Conservation (phyloP, 495 filamentous ascomycete genomes). For the Penicillium longicatenatum region DNA sequence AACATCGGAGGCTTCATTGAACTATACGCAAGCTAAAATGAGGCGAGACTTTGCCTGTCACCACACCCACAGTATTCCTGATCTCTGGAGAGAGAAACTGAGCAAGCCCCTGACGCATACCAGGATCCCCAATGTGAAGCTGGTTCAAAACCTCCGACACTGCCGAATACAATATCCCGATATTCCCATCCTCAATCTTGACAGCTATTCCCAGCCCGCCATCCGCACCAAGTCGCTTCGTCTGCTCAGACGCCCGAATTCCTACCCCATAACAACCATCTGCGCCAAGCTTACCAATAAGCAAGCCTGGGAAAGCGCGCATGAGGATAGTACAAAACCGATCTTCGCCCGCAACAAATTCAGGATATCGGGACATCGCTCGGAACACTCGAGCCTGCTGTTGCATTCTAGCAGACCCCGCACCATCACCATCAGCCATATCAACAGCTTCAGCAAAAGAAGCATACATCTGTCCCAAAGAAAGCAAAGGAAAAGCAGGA, state of each 20-base stretch:
- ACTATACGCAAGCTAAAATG: constrained; percentile 20
- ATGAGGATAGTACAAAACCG: constrained; percentile 44
- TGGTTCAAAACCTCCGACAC: constrained; percentile 41
- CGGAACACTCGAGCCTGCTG: constrained; percentile 29
- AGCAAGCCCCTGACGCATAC: constrained; percentile 21
- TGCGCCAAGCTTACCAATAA: constrained; percentile 43
- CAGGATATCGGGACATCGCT: constrained; percentile 37
- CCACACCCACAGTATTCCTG: constrained; percentile 36
- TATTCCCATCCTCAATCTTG: constrained; percentile 45
- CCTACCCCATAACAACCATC: constrained; percentile 44
- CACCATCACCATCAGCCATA: neutral
- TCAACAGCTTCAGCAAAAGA: constrained; percentile 28
- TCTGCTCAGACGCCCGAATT: constrained; percentile 32
- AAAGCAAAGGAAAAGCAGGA: constrained; percentile 32
- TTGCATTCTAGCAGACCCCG: neutral
- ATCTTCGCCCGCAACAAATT: constrained; percentile 37
- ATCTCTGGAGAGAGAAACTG: constrained; percentile 32
- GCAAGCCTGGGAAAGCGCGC: constrained; percentile 23
- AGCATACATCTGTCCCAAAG: constrained; percentile 31
- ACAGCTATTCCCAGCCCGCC: constrained; percentile 40
- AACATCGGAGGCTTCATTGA: neutral
- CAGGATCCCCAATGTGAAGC: constrained; percentile 30
- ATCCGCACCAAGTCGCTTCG: constrained; percentile 27
- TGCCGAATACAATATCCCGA: constrained; percentile 34
- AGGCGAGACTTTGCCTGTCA: constrained; percentile 29